Conservation (phyloP, 2,329 filamentous ascomycete genomes). For the Geoglossum cookeanum region DNA sequence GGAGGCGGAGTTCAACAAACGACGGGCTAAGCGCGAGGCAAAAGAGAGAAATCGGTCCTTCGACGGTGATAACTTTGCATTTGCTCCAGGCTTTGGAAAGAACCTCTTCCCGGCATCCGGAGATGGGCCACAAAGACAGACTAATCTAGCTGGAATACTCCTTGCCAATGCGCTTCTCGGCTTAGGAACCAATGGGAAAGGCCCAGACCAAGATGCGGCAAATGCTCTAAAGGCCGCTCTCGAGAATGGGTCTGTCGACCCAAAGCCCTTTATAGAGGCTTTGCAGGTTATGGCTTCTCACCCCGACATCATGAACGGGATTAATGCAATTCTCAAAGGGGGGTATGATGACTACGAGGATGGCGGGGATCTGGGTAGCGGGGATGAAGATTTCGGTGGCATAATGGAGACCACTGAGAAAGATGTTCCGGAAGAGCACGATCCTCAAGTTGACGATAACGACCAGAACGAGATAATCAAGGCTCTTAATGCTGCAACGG, state of each 20-base stretch:
- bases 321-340: conserved; percentile 5
- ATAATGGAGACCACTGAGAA: conserved; percentile 4
- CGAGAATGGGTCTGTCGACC: conserved; percentile 5
- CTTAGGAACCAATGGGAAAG: conserved; percentile 3
- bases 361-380: conserved; percentile 3
- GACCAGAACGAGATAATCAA: conserved; percentile 6
- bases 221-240: conserved; percentile 7
- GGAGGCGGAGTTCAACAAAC: conserved; percentile 14
- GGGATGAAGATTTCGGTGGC: conserved; percentile 1
- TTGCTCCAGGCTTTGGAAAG: conserved; percentile 2
- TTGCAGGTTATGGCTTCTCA: conserved; percentile 7
- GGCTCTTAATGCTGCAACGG: conserved; percentile 7
- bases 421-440: neutral
- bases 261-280: conserved; percentile 8
- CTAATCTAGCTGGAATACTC: conserved; percentile 6
- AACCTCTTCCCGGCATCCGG: conserved; percentile 4
- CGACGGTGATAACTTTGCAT: conserved; percentile 1
- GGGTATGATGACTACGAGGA: conserved; percentile 5
- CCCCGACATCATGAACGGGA: conserved; percentile 7
- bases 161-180: conserved; percentile 6
- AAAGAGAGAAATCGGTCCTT: conserved; percentile 9
- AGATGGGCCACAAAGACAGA: conserved; percentile 3
- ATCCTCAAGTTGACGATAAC: conserved; percentile 1
- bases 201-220: conserved; percentile 5
- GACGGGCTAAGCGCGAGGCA: conserved; percentile 14